Base-by-base conservation (phyloP, 306 rosid species). In the Glycine tomentella region DNA sequence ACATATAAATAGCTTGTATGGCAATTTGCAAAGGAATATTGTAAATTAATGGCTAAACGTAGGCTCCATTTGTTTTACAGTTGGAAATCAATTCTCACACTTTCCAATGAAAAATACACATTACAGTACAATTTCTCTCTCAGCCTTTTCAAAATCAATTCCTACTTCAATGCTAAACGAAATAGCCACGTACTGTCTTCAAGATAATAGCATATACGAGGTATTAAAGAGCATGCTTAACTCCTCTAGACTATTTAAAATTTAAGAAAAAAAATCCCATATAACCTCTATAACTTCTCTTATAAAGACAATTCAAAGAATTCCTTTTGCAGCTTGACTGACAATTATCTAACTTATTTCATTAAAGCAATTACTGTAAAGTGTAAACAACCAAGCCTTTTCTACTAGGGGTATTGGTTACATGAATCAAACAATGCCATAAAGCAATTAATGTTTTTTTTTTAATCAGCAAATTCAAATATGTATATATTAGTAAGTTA, bases 281-380 rank as follows among this genome's bases (percentile, higher is more conserved):
- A 51, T 20, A 74, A 65, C 10, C 66, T 56, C 36, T n/a, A n/a
- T 49, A 81, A 74, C 69, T 56, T 36, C 52, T 62, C 64, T 73
- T 61, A 36, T 52, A 82, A 65, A 82, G 81, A 49, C 13, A 52
- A 50, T 63, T 45, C 17, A 15, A 70, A 52, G 61, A 64, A 52
- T 49, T 84, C 67, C 78, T 3, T 72, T 36, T 67, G 76, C 15
- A 61, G 74, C 67, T 46, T 77, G 48, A 77, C 59, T 34, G 62
- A 51, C 61, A 84, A 56, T 40, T 66, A 65, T n/a, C 20, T 55
- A 63, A 77, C 53, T 55, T 51, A 70, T 74, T 67, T 62, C 61
- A 72, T 66, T 40, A 38, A 68, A 79, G 66, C 14, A 69, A 79
- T 69, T 61, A 74, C 61, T 42, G 5, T 44, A 25, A 25, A 25